Evolutionary conservation across 2,329 filamentous ascomycete genomes (phyloP), one percentile per base, ranked within the genome.

Genomic region (Capronia coronata): DNA sequence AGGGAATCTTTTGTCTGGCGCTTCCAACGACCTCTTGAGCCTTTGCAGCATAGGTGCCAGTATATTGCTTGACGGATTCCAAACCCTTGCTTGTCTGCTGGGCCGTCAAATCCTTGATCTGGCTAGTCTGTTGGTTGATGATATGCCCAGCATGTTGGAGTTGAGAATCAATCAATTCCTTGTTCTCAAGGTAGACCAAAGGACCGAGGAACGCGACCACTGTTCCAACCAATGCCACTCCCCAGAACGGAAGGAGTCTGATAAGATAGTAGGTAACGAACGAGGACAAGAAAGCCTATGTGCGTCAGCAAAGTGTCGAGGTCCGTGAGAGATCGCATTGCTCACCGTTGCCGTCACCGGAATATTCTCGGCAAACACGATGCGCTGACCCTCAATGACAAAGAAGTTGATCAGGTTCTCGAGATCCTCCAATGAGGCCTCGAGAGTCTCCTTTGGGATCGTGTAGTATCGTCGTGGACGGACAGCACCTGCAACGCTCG

Each of bases 371-470:
- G 77, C 80, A 60, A 83, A 84, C 51, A 83, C 65, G 56, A 83
- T 74, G 51, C 80, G 76, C 71, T 84, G 80, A 63, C 80, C 78
- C 64, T 84, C 80, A 55, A 84, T 82, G 59, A 83, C 73, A 67
- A 83, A 80, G 69, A 84, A 84, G 70, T 83, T 82, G 68, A 79
- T 72, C 46, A 84, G 70, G 67, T 83, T 79, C 64, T 80, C 78
- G 11, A 81, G 63, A 63, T 83, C 80, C 57, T 80, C 79, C 42
- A 80, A 68, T 18, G 79, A 67, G 50, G 74, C 76, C 65, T 83
- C 80, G 29, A 82, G 71, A 42, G 76, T 78, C 59, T 82, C 80
- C 64, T 79, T 79, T 29, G 79, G 78, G 51, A 84, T 76, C 42
- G 76, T 81, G 70, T 80, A 83, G 73, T 84, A 84, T 63, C 77